These are phyloP conservation scores for Jatropha multifida DNA, from an alignment of 441 rosid species.

Conservation along the genomic window DNA sequence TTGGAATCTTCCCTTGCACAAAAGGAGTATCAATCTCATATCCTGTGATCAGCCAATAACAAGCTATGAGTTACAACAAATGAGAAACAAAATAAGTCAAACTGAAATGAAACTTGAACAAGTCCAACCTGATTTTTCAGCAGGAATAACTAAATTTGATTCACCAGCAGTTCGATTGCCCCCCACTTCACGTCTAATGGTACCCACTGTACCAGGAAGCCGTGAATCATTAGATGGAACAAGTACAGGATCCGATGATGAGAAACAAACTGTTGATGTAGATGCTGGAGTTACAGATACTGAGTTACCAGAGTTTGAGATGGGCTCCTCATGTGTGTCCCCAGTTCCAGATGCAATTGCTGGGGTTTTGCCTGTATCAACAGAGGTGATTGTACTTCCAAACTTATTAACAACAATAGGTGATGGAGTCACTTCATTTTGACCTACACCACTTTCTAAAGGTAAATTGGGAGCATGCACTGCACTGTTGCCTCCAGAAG, in stretches of 20 bases:
- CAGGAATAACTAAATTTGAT: constrained; percentile 36
- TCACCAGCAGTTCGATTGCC: constrained; percentile 38
- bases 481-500: constrained; percentile 42
- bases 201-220: constrained; percentile 38
- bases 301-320: constrained; percentile 36
- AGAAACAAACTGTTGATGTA: constrained; percentile 57
- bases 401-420: constrained; percentile 35
- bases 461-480: constrained; percentile 31
- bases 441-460: constrained; percentile 35
- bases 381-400: constrained; percentile 31
- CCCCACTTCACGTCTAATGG: constrained; percentile 55
- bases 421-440: constrained; percentile 40
- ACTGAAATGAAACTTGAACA: constrained; percentile 8
- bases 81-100: constrained; percentile 12
- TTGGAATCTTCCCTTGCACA: constrained; percentile 44
- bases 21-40: constrained; percentile 41
- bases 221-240: constrained; percentile 48
- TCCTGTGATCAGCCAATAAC: constrained; percentile 33
- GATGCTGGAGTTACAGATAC: constrained; percentile 43
- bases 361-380: constrained; percentile 38
- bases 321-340: constrained; percentile 34
- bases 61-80: constrained; percentile 20
- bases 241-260: constrained; percentile 63
- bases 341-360: constrained; percentile 43
- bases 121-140: constrained; percentile 52